A percentile compares a stretch with the other conserved stretches of the same genome.
Evolutionary conservation across 306 rosid genomes (phyloP).

Genomic region (Clitoria ternatea): DNA sequence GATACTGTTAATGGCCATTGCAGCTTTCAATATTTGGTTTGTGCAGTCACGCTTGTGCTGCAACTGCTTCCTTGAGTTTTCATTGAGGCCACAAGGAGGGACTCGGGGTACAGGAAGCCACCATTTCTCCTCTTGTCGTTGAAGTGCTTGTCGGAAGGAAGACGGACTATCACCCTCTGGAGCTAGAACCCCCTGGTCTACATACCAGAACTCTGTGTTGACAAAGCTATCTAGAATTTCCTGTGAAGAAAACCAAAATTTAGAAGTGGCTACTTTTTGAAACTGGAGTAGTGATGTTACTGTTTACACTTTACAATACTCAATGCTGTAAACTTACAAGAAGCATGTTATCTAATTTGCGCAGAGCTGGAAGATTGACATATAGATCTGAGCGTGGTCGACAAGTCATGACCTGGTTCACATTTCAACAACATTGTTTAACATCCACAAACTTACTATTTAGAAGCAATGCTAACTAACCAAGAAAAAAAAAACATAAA

Average conservation of each 20-base stretch:
- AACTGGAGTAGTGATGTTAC: constrained; percentile 4
- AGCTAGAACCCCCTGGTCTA: constrained; percentile 82
- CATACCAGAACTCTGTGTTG: constrained; percentile 85
- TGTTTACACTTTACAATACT: too few species aligned
- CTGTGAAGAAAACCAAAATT: constrained; percentile 36
- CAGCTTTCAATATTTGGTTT: constrained; percentile 84
- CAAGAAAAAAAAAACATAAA: not conserved
- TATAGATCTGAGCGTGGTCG: constrained; percentile 89
- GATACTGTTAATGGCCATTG: constrained; percentile 77
- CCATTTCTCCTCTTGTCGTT: constrained; percentile 95
- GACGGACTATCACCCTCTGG: constrained; percentile 66
- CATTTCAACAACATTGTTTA: constrained; percentile 19
- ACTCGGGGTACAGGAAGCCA: constrained; percentile 96
- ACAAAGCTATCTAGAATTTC: constrained; percentile 76
- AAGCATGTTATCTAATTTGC: constrained; percentile 95
- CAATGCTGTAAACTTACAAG: constrained; percentile 58
- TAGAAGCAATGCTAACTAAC: not conserved
- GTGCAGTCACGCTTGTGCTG: constrained; percentile 91
- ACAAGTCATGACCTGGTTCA: constrained; percentile 83
- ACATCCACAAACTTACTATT: not conserved
- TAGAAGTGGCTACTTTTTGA: constrained; percentile 20
- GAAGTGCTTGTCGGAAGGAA: constrained; percentile 62
- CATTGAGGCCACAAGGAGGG: constrained; percentile 79
- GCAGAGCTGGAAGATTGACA: constrained; percentile 87
- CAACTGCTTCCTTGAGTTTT: constrained; percentile 63